A percentile compares a stretch with the other conserved stretches of the same genome.
phyloP scores from a whole-genome alignment of 352 stramenopile species.

The Globisporangium rhizosaccharum region DNA sequence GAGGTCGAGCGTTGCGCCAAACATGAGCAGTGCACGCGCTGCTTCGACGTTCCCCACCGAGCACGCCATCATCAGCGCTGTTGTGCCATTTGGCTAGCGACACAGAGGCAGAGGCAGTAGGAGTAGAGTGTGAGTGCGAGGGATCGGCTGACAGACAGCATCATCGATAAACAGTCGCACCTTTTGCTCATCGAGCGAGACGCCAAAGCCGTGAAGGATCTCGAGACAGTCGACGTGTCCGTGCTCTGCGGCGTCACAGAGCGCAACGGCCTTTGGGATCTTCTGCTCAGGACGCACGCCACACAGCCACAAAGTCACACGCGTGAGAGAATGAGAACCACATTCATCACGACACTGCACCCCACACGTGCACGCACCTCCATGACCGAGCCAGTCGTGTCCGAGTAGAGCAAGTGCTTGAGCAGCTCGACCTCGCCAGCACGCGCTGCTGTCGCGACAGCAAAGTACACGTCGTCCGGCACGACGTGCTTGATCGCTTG shows the following conservation, averaged over 20 bases:
- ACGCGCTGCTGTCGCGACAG: conserved; percentile 58
- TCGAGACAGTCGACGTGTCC: conserved; percentile 82
- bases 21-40: conserved; percentile 75
- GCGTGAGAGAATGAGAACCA: conserved; percentile 3
- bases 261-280: conserved; percentile 66
- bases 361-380: conserved; percentile 31
- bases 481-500: conserved; percentile 62
- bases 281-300: conserved; percentile 25
- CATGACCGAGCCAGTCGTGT: conserved; percentile 51
- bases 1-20: conserved; percentile 74
- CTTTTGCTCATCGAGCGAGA: conserved; percentile 84
- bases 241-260: conserved; percentile 80
- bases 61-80: conserved; percentile 79
- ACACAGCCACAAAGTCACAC: conserved; percentile 5
- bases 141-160: background rate
- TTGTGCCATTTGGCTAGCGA: conserved; percentile 67
- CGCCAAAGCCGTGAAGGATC: conserved; percentile 69
- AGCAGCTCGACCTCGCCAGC: conserved; percentile 71
- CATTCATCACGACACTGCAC: background rate
- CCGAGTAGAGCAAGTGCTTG: conserved; percentile 64
- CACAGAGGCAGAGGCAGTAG: background rate
- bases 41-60: conserved; percentile 85
- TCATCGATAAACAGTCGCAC: conserved; percentile 13
- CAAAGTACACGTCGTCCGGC: conserved; percentile 69
- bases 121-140: background rate